These are phyloP conservation scores for Fusarium stilboides DNA, from an alignment of 2,329 filamentous ascomycete genomes.

Conservation along the genomic window DNA sequence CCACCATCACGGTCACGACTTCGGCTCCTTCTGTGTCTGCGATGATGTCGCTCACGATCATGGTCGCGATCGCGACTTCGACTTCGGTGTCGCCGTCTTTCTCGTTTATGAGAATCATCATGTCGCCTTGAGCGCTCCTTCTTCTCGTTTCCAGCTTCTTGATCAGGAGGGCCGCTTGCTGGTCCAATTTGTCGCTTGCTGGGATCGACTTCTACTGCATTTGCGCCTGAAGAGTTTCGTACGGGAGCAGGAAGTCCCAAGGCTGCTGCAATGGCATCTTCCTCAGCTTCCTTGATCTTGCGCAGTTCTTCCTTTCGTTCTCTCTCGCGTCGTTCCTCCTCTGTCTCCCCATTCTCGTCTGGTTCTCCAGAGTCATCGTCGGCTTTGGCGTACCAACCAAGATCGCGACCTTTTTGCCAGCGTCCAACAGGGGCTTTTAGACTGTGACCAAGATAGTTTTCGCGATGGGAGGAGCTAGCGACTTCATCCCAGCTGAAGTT, in stretches of 20 bases:
- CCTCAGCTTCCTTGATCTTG: slow-evolving; percentile 89
- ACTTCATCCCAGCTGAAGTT: slow-evolving; percentile 99
- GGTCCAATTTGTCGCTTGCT: slow-evolving; percentile 56
- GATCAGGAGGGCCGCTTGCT: slow-evolving; percentile 43
- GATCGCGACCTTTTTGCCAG: slow-evolving; percentile 85
- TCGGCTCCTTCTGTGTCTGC: slow-evolving; percentile 54
- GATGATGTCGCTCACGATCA: slow-evolving; percentile 51
- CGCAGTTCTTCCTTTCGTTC: slow-evolving; percentile 83
- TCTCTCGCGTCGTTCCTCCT: slow-evolving; percentile 70
- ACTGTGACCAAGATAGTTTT: slow-evolving; percentile 91
- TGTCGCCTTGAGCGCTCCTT: slow-evolving; percentile 53
- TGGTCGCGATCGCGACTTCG: slow-evolving; percentile 54
- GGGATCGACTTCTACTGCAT: slow-evolving; percentile 75
- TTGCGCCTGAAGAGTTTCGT: slow-evolving; percentile 72
- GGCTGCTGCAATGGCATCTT: slow-evolving; percentile 88
- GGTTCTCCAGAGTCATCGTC: slow-evolving; percentile 56
- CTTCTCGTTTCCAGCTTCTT: slow-evolving; percentile 48
- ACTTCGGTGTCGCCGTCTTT: slow-evolving; percentile 56
- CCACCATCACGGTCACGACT: slow-evolving; percentile 51
- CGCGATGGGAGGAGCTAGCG: slow-evolving; percentile 86
- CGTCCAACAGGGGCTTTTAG: slow-evolving; percentile 92
- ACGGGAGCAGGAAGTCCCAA: slow-evolving; percentile 82
- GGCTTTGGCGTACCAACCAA: slow-evolving; percentile 76
- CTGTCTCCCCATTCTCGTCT: slow-evolving; percentile 68
- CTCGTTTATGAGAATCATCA: slow-evolving; percentile 51